Evolutionary conservation across 2,329 filamentous ascomycete genomes (phyloP).

Genomic region (Paraphoma sp.): DNA sequence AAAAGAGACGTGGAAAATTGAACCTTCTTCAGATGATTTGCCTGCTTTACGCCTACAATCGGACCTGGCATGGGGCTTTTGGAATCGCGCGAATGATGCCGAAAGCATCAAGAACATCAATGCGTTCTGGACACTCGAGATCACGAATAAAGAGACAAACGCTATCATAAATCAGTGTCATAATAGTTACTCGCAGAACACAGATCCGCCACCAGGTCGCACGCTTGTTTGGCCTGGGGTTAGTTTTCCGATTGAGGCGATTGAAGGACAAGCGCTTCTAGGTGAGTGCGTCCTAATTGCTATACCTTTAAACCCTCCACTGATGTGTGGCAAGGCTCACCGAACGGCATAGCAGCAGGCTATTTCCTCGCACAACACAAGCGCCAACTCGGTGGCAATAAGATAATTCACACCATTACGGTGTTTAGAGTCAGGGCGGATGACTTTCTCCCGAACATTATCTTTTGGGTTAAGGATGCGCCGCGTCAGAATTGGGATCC

Average conservation of each 20-base stretch:
- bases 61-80: conserved; percentile 9
- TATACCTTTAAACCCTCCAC: neutral
- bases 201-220: neutral
- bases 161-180: neutral
- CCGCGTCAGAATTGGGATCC: neutral
- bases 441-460: neutral
- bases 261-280: neutral
- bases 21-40: neutral
- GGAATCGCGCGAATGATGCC: conserved; percentile 2
- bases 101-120: neutral
- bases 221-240: neutral
- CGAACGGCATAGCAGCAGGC: neutral
- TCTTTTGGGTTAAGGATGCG: neutral
- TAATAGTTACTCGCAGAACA: neutral
- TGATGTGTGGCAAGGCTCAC: neutral
- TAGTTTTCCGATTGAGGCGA: neutral
- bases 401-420: neutral
- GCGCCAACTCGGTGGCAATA: neutral
- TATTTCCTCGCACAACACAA: conserved; percentile 1
- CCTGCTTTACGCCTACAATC: neutral
- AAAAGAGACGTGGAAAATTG: neutral
- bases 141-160: neutral
- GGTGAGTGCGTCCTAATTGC: neutral
- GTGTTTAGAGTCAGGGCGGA: neutral
- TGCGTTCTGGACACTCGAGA: neutral